Conservation (phyloP, 2,329 filamentous ascomycete genomes). For the Microcyclospora tardicrescens region DNA sequence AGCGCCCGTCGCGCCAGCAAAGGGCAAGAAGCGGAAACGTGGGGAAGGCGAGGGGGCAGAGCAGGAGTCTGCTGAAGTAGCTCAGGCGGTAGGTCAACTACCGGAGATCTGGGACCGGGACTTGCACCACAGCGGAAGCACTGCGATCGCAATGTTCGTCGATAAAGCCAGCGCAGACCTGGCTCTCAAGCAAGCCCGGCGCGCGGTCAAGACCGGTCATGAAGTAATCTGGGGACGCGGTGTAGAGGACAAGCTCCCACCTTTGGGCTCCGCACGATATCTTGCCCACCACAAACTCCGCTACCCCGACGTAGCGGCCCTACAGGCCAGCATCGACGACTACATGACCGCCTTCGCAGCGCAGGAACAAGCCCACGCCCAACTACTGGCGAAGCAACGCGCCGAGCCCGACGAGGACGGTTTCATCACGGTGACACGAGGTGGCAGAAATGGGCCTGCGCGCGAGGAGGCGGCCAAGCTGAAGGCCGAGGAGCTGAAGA, state of each 20-base stretch:
- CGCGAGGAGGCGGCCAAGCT: slow-evolving; percentile 56
- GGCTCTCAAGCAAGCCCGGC: slow-evolving; percentile 62
- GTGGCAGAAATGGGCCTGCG: slow-evolving; percentile 60
- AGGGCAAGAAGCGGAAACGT: slow-evolving; percentile 45
- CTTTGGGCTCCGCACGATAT: slow-evolving; percentile 44
- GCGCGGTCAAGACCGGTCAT: slow-evolving; percentile 42
- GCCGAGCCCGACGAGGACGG: slow-evolving; percentile 87
- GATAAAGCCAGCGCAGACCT: slow-evolving; percentile 67
- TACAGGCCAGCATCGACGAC: slow-evolving; percentile 66
- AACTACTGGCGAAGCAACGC: slow-evolving; percentile 49
- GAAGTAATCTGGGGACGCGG: slow-evolving; percentile 56
- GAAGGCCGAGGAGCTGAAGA: slow-evolving; percentile 48
- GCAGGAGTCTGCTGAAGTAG: slow-evolving; percentile 36
- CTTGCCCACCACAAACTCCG: slow-evolving; percentile 53
- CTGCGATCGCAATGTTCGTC: slow-evolving; percentile 70
- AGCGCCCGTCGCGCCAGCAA: slow-evolving; percentile 22
- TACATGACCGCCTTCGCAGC: slow-evolving; percentile 71
- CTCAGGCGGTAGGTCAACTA: slow-evolving; percentile 33
- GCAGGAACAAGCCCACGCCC: slow-evolving; percentile 52
- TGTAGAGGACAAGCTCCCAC: slow-evolving; percentile 42
- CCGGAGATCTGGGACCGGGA: slow-evolving; percentile 62
- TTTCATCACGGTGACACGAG: slow-evolving; percentile 80
- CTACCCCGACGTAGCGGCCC: slow-evolving; percentile 52
- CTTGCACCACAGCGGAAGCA: slow-evolving; percentile 60
- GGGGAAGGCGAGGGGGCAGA: slow-evolving; percentile 25